These are phyloP conservation scores for Musa troglodytarum DNA, from an alignment of 176 grass and related monocot species.

Conservation along the genomic window DNA sequence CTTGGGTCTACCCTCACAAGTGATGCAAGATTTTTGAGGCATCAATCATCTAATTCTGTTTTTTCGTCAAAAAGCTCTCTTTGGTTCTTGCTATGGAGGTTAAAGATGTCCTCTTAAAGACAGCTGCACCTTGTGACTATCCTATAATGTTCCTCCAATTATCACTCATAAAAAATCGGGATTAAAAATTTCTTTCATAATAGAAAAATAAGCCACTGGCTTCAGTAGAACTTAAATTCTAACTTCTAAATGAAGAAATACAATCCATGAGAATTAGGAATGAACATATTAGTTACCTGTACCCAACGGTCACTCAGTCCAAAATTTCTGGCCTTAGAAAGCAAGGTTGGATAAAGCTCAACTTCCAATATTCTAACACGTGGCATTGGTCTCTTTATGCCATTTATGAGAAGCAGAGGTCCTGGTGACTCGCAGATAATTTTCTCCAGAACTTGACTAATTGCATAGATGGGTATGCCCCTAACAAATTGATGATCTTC, in stretches of 20 bases:
- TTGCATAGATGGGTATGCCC: slow-evolving; percentile 96
- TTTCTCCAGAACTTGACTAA: slow-evolving; percentile 90
- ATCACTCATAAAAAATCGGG: too few species aligned
- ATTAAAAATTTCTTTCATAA: too few species aligned
- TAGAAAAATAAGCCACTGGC: too few species aligned
- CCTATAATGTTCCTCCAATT: too few species aligned
- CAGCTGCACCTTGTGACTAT: too few species aligned
- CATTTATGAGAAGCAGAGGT: slow-evolving; percentile 74
- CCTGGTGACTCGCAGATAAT: slow-evolving; percentile 50
- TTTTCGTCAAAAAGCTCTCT: too few species aligned
- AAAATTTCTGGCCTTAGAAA: slow-evolving; percentile 98
- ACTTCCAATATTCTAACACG: slow-evolving; percentile 82
- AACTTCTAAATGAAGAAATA: neutral
- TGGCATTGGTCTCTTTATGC: slow-evolving; percentile 68
- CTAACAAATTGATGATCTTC: slow-evolving; percentile 99
- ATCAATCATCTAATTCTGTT: too few species aligned
- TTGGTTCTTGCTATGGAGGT: too few species aligned
- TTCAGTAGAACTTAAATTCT: neutral
- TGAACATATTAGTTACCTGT: slow-evolving; percentile 45
- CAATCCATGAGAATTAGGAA: neutral
- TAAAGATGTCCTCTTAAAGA: too few species aligned
- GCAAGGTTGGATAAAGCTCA: slow-evolving; percentile 96
- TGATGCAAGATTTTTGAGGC: too few species aligned
- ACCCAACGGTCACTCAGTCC: slow-evolving; percentile 90
- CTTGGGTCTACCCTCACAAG: too few species aligned